Conservation (phyloP, 805 yeast genomes). For the Wickerhamiella shivajii region DNA sequence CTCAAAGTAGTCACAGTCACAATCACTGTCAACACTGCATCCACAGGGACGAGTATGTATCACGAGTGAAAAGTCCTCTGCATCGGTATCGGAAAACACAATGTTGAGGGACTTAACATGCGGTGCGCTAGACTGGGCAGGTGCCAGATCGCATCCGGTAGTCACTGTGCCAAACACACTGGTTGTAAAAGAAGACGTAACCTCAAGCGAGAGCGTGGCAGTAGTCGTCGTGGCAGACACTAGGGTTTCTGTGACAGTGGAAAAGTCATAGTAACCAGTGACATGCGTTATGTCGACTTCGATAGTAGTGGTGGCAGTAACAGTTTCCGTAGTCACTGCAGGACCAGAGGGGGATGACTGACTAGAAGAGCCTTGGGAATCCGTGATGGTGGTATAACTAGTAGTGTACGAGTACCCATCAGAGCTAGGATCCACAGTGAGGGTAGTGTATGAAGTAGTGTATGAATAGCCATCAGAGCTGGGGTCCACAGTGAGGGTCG, state of each 20-base stretch:
- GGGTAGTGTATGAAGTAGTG: neutral
- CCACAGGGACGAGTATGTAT: constrained; percentile 9
- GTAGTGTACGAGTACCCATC: neutral
- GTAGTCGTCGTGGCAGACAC: neutral
- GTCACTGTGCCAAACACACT: neutral
- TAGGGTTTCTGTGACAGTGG: neutral
- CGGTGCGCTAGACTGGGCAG: neutral
- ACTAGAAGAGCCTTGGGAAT: no score
- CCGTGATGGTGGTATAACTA: neutral
- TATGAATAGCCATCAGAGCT: neutral
- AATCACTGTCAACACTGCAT: constrained; percentile 6
- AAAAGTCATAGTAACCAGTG: neutral
- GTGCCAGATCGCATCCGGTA: neutral
- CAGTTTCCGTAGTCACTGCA: neutral
- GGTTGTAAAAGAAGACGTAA: neutral
- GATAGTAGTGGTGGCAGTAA: neutral
- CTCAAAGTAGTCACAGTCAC: constrained; percentile 3
- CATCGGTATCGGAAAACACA: constrained; percentile 13
- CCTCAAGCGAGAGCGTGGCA: neutral
- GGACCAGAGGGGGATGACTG: neutral
- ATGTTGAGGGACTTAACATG: constrained; percentile 13
- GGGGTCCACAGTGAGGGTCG: neutral
- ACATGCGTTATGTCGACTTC: no score
- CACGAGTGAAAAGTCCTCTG: constrained; percentile 15
- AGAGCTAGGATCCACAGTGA: neutral